Conservation (phyloP, 768 basidiomycete genomes). For the Amanita pseudoporphyria region DNA sequence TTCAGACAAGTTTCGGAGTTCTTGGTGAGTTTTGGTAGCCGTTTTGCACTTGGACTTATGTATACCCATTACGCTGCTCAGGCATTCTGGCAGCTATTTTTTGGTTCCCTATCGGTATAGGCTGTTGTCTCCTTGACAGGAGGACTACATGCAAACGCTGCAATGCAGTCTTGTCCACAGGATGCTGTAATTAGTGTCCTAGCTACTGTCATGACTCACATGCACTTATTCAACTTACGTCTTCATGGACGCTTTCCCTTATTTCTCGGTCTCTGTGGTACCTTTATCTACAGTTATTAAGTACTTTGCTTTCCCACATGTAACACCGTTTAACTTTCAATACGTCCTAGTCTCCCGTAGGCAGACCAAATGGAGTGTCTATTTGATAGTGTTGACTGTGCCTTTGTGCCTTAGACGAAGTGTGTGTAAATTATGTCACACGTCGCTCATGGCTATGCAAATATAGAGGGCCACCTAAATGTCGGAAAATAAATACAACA, state of each 20-base stretch:
- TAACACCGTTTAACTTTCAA: too few relatives aligned
- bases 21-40: slow-evolving; percentile 40
- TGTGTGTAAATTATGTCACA: too few relatives aligned
- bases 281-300: too few relatives aligned
- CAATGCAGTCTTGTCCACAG: slow-evolving; percentile 32
- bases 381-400: too few relatives aligned
- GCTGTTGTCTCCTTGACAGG: slow-evolving; percentile 68
- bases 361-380: too few relatives aligned
- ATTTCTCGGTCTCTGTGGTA: too few relatives aligned
- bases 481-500: background rate
- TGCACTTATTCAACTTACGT: background rate
- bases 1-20: slow-evolving; percentile 55
- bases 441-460: too few relatives aligned
- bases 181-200: slow-evolving; percentile 26
- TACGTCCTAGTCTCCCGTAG: too few relatives aligned
- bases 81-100: slow-evolving; percentile 75
- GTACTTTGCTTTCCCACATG: too few relatives aligned
- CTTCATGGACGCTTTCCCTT: too few relatives aligned
- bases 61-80: slow-evolving; percentile 17
- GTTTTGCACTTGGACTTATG: background rate
- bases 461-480: too few relatives aligned
- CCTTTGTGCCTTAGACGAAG: too few relatives aligned
- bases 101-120: slow-evolving; percentile 83
- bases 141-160: slow-evolving; percentile 53
- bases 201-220: background rate